Conservation (phyloP, 768 basidiomycete genomes). For the Boletus insuetus region DNA sequence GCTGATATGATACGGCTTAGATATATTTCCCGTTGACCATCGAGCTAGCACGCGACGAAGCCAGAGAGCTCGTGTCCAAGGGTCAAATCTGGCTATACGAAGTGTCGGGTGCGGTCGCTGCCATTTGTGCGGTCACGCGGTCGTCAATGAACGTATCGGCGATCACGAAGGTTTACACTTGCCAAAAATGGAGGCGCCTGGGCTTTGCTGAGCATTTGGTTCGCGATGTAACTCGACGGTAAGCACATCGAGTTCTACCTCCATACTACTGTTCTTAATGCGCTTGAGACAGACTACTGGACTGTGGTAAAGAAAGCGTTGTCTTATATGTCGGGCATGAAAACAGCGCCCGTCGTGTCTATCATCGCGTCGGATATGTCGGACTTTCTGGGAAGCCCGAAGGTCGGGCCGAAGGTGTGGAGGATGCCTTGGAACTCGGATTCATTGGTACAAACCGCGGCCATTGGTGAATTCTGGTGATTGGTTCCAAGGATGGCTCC, state of each 20-base stretch:
- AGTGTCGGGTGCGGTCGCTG: slow-evolving; percentile 38
- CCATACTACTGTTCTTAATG: background rate
- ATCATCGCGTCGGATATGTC: slow-evolving; percentile 52
- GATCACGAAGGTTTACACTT: slow-evolving; percentile 59
- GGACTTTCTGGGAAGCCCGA: slow-evolving; percentile 38
- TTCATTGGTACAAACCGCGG: slow-evolving; percentile 46
- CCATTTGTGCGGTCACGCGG: slow-evolving; percentile 58
- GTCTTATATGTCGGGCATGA: slow-evolving; percentile 54
- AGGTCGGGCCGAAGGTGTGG: slow-evolving; percentile 38
- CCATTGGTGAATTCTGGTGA: slow-evolving; percentile 43
- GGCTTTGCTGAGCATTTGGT: slow-evolving; percentile 55
- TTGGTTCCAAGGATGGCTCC: background rate
- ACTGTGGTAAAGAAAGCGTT: slow-evolving; percentile 45
- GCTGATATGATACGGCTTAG: slow-evolving; percentile 28
- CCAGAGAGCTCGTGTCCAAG: slow-evolving; percentile 44
- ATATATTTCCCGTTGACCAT: slow-evolving; percentile 43
- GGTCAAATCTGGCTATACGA: slow-evolving; percentile 55
- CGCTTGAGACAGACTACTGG: slow-evolving; percentile 32
- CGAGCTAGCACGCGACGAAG: slow-evolving; percentile 42
- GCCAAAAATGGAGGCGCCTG: slow-evolving; percentile 40
- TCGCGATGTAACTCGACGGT: slow-evolving; percentile 44
- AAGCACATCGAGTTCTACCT: slow-evolving; percentile 14
- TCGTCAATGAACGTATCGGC: slow-evolving; percentile 46
- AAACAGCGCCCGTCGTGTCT: slow-evolving; percentile 50
- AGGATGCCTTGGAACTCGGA: slow-evolving; percentile 54